Evolutionary conservation across 2,329 filamentous ascomycete species (phyloP), one percentile per base, ranked within the genome.

Genomic region (Macrophomina phaseolina): DNA sequence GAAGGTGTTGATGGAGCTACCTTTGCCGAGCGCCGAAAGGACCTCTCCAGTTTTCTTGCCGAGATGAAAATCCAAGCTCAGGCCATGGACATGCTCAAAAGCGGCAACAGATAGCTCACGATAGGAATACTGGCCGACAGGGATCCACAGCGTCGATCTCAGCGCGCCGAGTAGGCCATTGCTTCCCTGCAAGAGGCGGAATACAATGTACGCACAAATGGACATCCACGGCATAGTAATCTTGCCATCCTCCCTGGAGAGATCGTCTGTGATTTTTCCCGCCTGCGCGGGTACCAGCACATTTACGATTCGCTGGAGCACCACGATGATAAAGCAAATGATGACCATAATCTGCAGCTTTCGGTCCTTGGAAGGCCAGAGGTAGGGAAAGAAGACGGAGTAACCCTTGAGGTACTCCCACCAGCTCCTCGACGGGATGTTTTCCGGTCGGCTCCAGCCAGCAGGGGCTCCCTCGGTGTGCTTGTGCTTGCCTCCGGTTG

Each of bases 41-140:
- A 99, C 93, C 79, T 99, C 95, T 69, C 95, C 95, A 0, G 95
- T 99, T 75, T 94, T 92, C 81, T 99, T 99, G 63, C 93, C 93
- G 3, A 98, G 86, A 76, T 99, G 95, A 75, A 99, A 99, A 77
- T 98, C 95, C 70, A 98, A 85, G 78, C 94, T 97, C 40, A 99
- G 88, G 61, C 91, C 90, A 79, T 99, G 95, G 28, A 99, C 95
- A 77, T 99, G 95, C 80, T 98, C 94, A 76, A 99, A 99, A 11
- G 94, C 93, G 16, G 95, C 94, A 1, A 95, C 95, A 5, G 94
- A 97, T 67, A 99, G 85, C 70, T 95, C 93, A 74, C 93, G 90
- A 80, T 97, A 99, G 0, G 94, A 97, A 78, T 98, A 97, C 78
- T 99, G 95, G 42, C 94, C 93, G 67, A 99, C 93, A 0, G 95